phyloP scores from a whole-genome alignment of 2,329 filamentous ascomycete species.

The Alternaria consortialis region DNA sequence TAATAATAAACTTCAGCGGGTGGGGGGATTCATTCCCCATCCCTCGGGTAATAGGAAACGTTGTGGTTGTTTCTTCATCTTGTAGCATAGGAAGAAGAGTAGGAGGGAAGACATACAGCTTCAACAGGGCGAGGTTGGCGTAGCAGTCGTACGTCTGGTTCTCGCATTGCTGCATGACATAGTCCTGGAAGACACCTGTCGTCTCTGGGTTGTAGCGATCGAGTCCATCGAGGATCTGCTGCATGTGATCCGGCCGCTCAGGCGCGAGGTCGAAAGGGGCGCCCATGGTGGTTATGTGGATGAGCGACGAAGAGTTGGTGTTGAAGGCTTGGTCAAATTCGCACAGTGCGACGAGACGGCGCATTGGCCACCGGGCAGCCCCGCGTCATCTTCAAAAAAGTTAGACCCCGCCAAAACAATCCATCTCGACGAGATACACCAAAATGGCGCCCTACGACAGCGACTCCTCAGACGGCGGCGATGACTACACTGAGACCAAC shows the following conservation, averaged over 20 bases:
- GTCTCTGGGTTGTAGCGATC: conserved; percentile 99
- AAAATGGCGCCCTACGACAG: conserved; percentile 83
- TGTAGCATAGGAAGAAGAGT: conserved; percentile 40
- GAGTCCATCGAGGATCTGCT: conserved; percentile 92
- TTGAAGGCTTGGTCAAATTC: conserved; percentile 28
- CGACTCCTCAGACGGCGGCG: conserved; percentile 76
- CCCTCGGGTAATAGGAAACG: conserved; percentile 99
- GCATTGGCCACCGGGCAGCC: conserved; percentile 18
- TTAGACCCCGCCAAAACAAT: conserved; percentile 16
- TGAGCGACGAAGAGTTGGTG: conserved; percentile 35
- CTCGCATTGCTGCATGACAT: conserved; percentile 94
- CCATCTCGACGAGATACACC: not conserved
- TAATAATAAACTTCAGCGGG: conserved; percentile 76
- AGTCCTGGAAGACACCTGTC: conserved; percentile 90
- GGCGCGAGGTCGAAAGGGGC: conserved; percentile 83
- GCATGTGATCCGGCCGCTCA: conserved; percentile 91
- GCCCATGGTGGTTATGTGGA: conserved; percentile 53
- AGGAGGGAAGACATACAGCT: conserved; percentile 74
- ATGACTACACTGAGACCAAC: conserved; percentile 79
- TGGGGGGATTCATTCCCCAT: conserved; percentile 65
- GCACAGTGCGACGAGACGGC: conserved; percentile 26
- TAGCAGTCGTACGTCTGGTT: conserved; percentile 94
- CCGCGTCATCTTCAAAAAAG: conserved; percentile 20
- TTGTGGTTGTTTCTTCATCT: conserved; percentile 81
- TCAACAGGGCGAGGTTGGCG: conserved; percentile 93